Conservation (phyloP, 2,329 filamentous ascomycete genomes). For the Massarina eburnea region DNA sequence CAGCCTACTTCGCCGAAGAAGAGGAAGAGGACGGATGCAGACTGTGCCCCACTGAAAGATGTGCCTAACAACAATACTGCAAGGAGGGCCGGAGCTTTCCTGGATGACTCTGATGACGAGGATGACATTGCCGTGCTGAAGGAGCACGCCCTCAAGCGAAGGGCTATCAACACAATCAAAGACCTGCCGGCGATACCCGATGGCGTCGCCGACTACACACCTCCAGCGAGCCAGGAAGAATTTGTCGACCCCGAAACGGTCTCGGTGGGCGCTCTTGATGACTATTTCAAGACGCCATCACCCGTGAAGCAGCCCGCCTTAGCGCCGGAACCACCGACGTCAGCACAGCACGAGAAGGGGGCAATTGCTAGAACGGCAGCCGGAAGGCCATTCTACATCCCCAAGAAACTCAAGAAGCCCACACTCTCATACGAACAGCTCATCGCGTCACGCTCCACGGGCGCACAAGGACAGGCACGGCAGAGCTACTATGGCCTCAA, state of each 20-base stretch:
- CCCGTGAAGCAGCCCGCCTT: conserved; percentile 20
- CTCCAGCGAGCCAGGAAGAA: conserved; percentile 38
- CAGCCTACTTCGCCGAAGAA: conserved; percentile 41
- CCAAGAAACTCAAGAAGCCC: conserved; percentile 53
- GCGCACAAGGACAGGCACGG: conserved; percentile 64
- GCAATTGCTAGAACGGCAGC: conserved; percentile 51
- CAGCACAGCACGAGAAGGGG: conserved; percentile 21
- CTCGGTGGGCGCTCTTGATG: conserved; percentile 30
- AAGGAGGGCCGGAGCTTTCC: conserved; percentile 39
- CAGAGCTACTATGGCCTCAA: conserved; percentile 89
- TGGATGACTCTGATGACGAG: conserved; percentile 47
- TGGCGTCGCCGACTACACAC: conserved; percentile 30
- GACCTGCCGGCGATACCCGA: conserved; percentile 28
- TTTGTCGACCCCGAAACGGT: conserved; percentile 30
- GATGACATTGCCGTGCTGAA: conserved; percentile 41
- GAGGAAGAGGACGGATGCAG: conserved; percentile 35
- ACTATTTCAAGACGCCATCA: conserved; percentile 31
- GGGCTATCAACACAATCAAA: conserved; percentile 31
- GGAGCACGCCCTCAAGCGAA: conserved; percentile 43
- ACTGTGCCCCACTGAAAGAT: conserved; percentile 37
- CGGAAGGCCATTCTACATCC: conserved; percentile 60
- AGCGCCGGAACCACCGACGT: conserved; percentile 14
- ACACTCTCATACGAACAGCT: conserved; percentile 65
- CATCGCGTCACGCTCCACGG: conserved; percentile 67
- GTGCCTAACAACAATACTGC: conserved; percentile 35